Evolutionary conservation across 1,284 basidiomycete genomes (phyloP).

Genomic region (Ganoderma lingzhi): DNA sequence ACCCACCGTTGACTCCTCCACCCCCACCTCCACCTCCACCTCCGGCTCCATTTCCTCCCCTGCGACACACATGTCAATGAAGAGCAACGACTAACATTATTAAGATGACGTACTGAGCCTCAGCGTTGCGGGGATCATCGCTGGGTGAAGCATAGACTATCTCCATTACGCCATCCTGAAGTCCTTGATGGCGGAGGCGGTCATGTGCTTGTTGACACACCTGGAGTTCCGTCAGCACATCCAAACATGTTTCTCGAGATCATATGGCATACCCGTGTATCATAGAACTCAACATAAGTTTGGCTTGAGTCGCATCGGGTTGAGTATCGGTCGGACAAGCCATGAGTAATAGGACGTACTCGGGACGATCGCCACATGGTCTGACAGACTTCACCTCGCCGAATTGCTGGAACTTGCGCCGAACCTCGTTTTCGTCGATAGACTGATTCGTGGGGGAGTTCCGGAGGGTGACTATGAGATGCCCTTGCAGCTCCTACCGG

Average conservation of each 20-base stretch:
- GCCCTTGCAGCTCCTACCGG: slow-evolving; percentile 76
- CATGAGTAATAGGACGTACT: slow-evolving; percentile 56
- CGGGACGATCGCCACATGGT: slow-evolving; percentile 68
- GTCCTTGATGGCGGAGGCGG: slow-evolving; percentile 75
- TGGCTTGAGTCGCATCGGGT: slow-evolving; percentile 55
- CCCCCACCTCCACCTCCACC: slow-evolving; percentile 5
- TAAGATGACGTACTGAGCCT: slow-evolving; percentile 32
- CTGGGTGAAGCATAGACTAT: slow-evolving; percentile 90
- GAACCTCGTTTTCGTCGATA: slow-evolving; percentile 86
- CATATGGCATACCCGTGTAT: slow-evolving; percentile 70
- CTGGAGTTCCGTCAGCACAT: slow-evolving; percentile 44
- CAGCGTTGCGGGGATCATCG: slow-evolving; percentile 45
- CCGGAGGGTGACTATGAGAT: slow-evolving; percentile 80
- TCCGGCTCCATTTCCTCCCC: slow-evolving; percentile 6
- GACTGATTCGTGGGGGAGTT: slow-evolving; percentile 70
- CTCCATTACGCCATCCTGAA: slow-evolving; percentile 90
- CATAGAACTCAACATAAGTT: slow-evolving; percentile 89
- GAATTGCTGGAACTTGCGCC: slow-evolving; percentile 84
- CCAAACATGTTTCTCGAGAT: not conserved
- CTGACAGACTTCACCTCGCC: slow-evolving; percentile 90
- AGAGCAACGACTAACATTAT: not conserved
- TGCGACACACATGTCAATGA: not conserved
- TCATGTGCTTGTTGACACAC: slow-evolving; percentile 85
- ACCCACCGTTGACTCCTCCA: slow-evolving; percentile 33
- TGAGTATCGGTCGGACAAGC: slow-evolving; percentile 8